Evolutionary conservation across 148 eudicot species (phyloP), one percentile per base, ranked within the genome.

Genomic region (Rhododendron molle): DNA sequence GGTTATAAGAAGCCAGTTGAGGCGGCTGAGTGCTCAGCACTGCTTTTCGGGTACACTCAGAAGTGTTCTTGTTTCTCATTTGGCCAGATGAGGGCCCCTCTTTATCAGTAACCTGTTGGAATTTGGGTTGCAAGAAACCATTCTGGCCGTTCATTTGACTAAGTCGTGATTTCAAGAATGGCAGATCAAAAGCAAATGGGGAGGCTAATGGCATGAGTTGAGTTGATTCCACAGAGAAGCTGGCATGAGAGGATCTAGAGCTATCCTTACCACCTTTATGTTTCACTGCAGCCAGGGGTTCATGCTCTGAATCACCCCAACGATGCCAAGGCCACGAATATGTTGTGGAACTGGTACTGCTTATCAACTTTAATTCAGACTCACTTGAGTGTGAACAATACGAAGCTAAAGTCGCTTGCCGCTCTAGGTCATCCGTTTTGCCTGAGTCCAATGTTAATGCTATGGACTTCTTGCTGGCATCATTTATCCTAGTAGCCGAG

Each of bases 361-460:
- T 83, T 79, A 83, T 86, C 69, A 28, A 38, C 81, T 84, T 90
- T 47, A 32, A 83, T 54, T 83, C 82, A 7, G 52, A n/a, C 43
- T 30, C 30, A 9, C 43, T 78, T 20, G 84, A 49, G 40, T 65
- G 81, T 8, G 85, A 52, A 83, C 43, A 38, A 82, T 78, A 83
- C 43, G 86, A 47, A 78, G 86, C 81, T 44, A 82, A 30, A 62
- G 49, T 30, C 28, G 36, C 83, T 16, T 86, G 86, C 5, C 38
- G 58, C 21, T 54, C 85, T 38, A 87, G 78, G 46, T 76, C 76
- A 40, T 54, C 43, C 60, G n/a, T 38, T 65, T 30, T 38, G 3
- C 71, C 60, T 11, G 77, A 83, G 44, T 76, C 40, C 21, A 71
- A 60, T 47, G 52, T 32, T 20, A 43, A 62, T 58, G 11, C 74